Evolutionary conservation across 1,284 basidiomycete species (phyloP).

Genomic region (Naganishia cerealis): DNA sequence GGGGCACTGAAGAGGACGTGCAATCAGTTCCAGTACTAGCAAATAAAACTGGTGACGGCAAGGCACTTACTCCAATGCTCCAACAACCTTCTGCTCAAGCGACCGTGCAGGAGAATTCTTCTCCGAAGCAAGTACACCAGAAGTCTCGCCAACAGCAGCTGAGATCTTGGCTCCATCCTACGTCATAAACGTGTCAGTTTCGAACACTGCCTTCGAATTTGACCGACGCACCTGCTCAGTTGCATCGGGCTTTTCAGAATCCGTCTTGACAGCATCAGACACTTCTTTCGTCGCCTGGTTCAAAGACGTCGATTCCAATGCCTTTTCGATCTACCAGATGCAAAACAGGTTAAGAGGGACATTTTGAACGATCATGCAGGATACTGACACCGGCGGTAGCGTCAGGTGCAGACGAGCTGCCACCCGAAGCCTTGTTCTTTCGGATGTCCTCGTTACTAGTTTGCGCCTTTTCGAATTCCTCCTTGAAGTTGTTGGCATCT

Average conservation of each 20-base stretch:
- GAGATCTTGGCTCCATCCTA: constrained; percentile 28
- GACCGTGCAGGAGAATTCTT: constrained; percentile 21
- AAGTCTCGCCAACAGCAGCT: constrained; percentile 2
- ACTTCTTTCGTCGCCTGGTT: constrained; percentile 36
- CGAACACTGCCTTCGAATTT: no score
- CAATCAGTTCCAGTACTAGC: background rate
- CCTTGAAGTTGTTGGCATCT: constrained; percentile 88
- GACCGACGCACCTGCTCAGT: constrained; percentile 41
- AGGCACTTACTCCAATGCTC: constrained; percentile 22
- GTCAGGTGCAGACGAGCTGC: constrained; percentile 38
- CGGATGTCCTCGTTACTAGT: constrained; percentile 62
- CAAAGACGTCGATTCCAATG: constrained; percentile 37
- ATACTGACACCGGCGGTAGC: constrained; percentile 39
- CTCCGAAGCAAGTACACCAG: constrained; percentile 38
- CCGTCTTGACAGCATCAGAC: constrained; percentile 41
- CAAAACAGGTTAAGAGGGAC: constrained; percentile 36
- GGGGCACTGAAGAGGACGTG: background rate
- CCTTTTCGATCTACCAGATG: constrained; percentile 43
- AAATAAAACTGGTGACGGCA: background rate
- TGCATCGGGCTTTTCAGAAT: constrained; percentile 44
- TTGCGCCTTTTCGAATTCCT: constrained; percentile 80
- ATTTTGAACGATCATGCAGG: constrained; percentile 19
- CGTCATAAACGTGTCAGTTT: background rate
- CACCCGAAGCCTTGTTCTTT: constrained; percentile 27
- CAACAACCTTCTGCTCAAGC: constrained; percentile 31